phyloP scores from a whole-genome alignment of 1,284 basidiomycete species.

The Ganoderma resinaceum region DNA sequence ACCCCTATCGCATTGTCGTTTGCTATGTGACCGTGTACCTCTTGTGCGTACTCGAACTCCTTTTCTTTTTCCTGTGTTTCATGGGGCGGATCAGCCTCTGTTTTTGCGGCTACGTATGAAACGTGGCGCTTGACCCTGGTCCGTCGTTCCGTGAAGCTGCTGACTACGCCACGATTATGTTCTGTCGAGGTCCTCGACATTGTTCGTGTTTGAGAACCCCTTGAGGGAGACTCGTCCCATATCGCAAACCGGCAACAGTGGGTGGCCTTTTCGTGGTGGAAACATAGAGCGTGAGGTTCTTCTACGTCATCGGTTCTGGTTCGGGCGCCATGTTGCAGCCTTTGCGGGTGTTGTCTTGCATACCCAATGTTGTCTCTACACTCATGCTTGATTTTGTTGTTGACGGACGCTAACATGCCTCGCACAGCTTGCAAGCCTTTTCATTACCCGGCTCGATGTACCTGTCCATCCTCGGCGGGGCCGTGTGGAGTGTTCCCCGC shows the following conservation, averaged over 20 bases:
- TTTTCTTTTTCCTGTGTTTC: neutral
- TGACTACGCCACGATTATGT: neutral
- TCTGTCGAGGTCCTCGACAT: neutral
- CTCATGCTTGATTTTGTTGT: neutral
- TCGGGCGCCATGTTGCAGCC: neutral
- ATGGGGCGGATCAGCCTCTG: neutral
- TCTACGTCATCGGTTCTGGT: neutral
- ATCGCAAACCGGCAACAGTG: neutral
- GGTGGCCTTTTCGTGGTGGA: neutral
- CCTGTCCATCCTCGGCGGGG: slow-evolving; percentile 94
- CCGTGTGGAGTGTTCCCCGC: slow-evolving; percentile 92
- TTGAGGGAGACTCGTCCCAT: neutral
- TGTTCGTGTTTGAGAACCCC: neutral
- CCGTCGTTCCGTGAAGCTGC: neutral
- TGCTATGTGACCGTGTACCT: slow-evolving; percentile 91
- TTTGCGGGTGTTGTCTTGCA: neutral
- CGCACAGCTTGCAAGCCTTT: slow-evolving; percentile 88
- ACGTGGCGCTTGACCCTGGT: neutral
- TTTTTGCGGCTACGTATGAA: neutral
- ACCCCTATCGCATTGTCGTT: slow-evolving; percentile 81
- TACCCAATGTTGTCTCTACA: neutral
- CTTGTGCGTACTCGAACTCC: slow-evolving; percentile 67
- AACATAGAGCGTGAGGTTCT: neutral
- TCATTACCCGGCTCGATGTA: slow-evolving; percentile 99
- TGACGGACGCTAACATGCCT: slow-evolving; percentile 27